Evolutionary conservation across 1,139 yeast genomes (phyloP), one percentile per base, ranked within the genome.

Genomic region (Kurtzmaniella quercitrusa): DNA sequence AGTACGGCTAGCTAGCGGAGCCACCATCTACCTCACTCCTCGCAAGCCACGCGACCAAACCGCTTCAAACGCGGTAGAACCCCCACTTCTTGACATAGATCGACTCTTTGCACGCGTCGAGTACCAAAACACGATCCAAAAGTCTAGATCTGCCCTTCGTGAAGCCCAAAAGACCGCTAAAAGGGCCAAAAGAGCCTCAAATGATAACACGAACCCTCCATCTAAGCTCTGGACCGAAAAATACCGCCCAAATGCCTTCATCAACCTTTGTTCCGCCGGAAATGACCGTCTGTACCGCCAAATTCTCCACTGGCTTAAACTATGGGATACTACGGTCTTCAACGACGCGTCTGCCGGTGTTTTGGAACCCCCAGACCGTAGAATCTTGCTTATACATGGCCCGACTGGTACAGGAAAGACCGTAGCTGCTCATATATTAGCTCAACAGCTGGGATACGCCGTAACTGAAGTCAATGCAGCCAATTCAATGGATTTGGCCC

Each of bases 391-490:
- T 41, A 75, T 93, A 2, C 89, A 85, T 58, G 98, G 98, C 0
- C 95, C 97, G 0, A 91, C 96, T 1, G 98, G 98, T 1, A 75
- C 87, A n/a, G 98, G 98, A 6, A 93, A 93, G 60, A 93, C 98
- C 0, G 81, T 95, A 0, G 83, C 90, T 2, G 90, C 94, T 0
- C 96, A 91, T 59, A 77, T 89, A 1, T 75, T 90, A 34, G 95
- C 96, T 3, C 75, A 74, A 41, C 96, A 88, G 51, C 77, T 87
- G 40, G 95, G 96, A 0, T 93, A 85, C 59, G 79, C 81, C 41
- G 78, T 87, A 0, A 76, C 86, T 54, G 98, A 93, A 57, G 75
- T 91, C 51, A 93, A 93, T 63, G 97, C 98, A 1, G 83, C 95
- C 53, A 96, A 93, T 60, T 68, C 74, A 52, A 65, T 70, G 70